These are phyloP conservation scores for Arthroderma sp. DNA, from an alignment of 2,329 filamentous ascomycete species.

Conservation along the genomic window DNA sequence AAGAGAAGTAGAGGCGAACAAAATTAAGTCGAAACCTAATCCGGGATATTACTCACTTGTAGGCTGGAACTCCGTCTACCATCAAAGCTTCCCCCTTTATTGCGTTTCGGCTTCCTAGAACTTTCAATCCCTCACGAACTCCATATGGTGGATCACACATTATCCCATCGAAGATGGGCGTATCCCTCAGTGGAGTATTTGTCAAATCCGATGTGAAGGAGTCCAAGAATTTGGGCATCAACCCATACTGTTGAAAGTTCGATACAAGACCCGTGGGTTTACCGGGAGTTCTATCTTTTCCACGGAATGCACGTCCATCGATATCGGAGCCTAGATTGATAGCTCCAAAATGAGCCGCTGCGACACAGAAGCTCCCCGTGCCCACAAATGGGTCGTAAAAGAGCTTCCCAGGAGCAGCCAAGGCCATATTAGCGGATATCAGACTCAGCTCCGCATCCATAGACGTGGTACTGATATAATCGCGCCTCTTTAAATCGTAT, in stretches of 20 bases:
- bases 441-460: constrained; percentile 94
- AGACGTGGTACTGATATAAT: constrained; percentile 88
- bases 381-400: constrained; percentile 95
- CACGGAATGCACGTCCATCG: constrained; percentile 75
- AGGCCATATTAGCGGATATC: constrained; percentile 80
- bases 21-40: background rate
- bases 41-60: constrained; percentile 40
- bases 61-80: constrained; percentile 53
- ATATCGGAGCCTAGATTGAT: constrained; percentile 79
- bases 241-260: constrained; percentile 76
- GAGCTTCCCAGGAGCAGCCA: constrained; percentile 67
- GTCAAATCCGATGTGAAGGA: constrained; percentile 78
- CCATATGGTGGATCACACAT: constrained; percentile 94
- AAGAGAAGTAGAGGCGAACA: background rate
- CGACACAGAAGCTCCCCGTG: constrained; percentile 83
- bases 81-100: constrained; percentile 43
- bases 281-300: constrained; percentile 33
- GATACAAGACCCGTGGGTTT: constrained; percentile 37
- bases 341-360: constrained; percentile 82
- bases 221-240: constrained; percentile 55
- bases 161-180: constrained; percentile 68
- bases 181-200: constrained; percentile 58
- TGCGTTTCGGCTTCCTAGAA: constrained; percentile 62
- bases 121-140: constrained; percentile 78
- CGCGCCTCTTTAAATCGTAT: constrained; percentile 83